phyloP scores from a whole-genome alignment of 2,329 filamentous ascomycete genomes.

The Calycina marina region DNA sequence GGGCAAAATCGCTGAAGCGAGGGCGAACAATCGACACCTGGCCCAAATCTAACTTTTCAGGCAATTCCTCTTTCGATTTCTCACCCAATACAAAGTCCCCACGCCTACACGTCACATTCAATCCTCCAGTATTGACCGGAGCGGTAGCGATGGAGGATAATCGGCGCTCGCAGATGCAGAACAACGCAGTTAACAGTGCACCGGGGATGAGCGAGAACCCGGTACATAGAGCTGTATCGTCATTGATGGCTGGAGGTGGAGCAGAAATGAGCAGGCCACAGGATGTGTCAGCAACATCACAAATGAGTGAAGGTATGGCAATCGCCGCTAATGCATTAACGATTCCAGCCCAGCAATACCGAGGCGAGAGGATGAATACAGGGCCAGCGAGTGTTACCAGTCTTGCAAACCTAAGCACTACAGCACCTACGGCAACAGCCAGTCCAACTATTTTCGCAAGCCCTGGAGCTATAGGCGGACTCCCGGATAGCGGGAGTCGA shows the following conservation, averaged over 20 bases:
- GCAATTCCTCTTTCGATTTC: conserved; percentile 17
- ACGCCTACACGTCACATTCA: conserved; percentile 19
- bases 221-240: conserved; percentile 36
- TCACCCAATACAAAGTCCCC: conserved; percentile 22
- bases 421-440: conserved; percentile 21
- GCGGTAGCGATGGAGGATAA: conserved; percentile 40
- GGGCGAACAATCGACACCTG: conserved; percentile 15
- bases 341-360: conserved; percentile 17
- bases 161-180: conserved; percentile 32
- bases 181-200: conserved; percentile 26
- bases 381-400: conserved; percentile 22
- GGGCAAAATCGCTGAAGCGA: conserved; percentile 20
- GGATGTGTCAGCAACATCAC: conserved; percentile 26
- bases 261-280: conserved; percentile 41
- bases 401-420: conserved; percentile 19
- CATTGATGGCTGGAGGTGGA: conserved; percentile 37
- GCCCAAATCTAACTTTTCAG: conserved; percentile 11
- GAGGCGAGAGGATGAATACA: conserved; percentile 19
- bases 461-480: conserved; percentile 15
- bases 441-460: conserved; percentile 20
- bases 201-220: conserved; percentile 36
- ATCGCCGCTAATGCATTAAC: conserved; percentile 19
- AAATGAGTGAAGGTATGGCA: conserved; percentile 21
- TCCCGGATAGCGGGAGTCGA: conserved; percentile 3
- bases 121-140: conserved; percentile 33